Evolutionary conservation across 129 eudicot species (phyloP).

Genomic region (Scalesia atractyloides): DNA sequence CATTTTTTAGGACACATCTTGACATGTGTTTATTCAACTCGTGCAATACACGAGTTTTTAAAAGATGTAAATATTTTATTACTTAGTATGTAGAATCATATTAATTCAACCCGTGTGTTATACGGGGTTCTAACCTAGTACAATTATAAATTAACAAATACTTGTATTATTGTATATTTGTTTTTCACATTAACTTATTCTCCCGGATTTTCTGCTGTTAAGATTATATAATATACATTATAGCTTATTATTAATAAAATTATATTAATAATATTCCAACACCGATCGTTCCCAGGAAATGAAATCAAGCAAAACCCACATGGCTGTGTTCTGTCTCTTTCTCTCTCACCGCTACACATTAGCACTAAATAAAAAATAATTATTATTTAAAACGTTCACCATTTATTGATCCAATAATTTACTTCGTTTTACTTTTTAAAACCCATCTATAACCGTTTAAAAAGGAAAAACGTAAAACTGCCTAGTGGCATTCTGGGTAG

Average conservation of each 20-base stretch:
- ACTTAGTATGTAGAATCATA: no score
- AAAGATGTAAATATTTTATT: no score
- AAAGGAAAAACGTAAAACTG: neutral
- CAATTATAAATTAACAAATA: no score
- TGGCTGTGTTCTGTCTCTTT: constrained; percentile 49
- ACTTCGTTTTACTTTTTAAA: constrained; percentile 22
- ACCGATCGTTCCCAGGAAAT: constrained; percentile 49
- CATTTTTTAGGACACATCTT: no score
- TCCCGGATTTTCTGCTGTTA: neutral
- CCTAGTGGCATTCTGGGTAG: no score
- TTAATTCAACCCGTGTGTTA: no score
- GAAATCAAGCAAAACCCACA: constrained; percentile 56
- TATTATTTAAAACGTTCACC: constrained; percentile 31
- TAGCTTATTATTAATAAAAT: constrained; percentile 2
- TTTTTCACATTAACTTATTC: neutral
- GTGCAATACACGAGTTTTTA: no score
- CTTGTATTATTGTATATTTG: no score
- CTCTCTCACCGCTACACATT: constrained; percentile 23
- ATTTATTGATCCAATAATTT: constrained; percentile 51
- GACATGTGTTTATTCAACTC: no score
- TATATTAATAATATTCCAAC: constrained; percentile 24
- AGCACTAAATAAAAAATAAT: constrained; percentile 10
- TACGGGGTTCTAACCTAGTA: no score
- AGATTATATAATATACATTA: constrained; percentile 15
- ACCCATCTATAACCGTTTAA: constrained; percentile 1